Conservation (phyloP, 345 rosid species). For the Ceriops tagal region DNA sequence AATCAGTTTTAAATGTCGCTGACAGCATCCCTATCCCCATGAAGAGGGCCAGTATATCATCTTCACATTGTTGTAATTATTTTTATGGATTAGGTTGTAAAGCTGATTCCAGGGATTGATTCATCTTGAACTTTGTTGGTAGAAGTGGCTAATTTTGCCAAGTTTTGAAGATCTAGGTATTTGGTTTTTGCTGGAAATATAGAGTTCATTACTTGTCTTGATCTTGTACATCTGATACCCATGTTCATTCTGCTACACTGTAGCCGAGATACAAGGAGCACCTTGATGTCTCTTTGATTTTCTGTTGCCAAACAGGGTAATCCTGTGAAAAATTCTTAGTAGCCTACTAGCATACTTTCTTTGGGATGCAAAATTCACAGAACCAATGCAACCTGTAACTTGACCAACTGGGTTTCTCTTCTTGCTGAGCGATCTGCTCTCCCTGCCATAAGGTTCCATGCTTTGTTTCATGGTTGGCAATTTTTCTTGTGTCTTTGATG, state of each 20-base stretch:
- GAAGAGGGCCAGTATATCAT: too few relatives aligned
- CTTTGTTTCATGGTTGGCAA: slow-evolving; percentile 25
- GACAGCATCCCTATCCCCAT: too few relatives aligned
- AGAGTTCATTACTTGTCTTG: slow-evolving; percentile 12
- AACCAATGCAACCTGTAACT: slow-evolving; percentile 50
- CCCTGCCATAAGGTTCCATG: slow-evolving; percentile 31
- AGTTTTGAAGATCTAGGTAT: neutral
- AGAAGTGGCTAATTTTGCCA: neutral
- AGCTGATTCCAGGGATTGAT: neutral
- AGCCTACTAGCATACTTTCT: slow-evolving; percentile 50
- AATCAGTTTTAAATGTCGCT: too few relatives aligned
- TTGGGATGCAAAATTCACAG: slow-evolving; percentile 52
- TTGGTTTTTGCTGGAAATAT: neutral
- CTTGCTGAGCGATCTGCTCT: slow-evolving; percentile 43
- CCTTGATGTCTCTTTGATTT: slow-evolving; percentile 43
- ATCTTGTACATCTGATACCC: slow-evolving; percentile 9
- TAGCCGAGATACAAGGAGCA: slow-evolving; percentile 11
- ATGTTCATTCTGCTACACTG: slow-evolving; percentile 15
- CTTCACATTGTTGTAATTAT: too few relatives aligned
- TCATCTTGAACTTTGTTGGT: neutral
- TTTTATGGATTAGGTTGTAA: too few relatives aligned
- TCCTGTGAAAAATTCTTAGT: slow-evolving; percentile 32
- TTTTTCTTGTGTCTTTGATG: slow-evolving; percentile 31
- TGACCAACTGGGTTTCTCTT: slow-evolving; percentile 50
- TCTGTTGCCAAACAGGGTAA: slow-evolving; percentile 43